Percentiles rank a stretch among this genome's conserved stretches.
Conservation (phyloP, 805 yeast genomes). For the Candida manassasensis region DNA sequence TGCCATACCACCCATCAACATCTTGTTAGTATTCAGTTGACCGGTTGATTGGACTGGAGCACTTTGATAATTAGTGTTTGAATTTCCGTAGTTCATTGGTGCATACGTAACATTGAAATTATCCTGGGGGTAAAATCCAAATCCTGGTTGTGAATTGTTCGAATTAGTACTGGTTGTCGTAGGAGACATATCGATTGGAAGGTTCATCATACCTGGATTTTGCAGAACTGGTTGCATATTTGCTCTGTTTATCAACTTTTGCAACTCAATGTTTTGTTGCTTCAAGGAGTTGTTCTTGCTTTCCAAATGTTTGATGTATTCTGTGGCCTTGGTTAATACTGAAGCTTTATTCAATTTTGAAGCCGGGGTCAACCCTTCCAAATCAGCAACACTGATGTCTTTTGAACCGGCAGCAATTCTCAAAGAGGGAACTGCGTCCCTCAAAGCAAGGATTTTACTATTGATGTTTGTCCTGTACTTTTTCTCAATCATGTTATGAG, state of each 20-base stretch:
- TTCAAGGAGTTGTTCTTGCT: slow-evolving; percentile 48
- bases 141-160: slow-evolving; percentile 13
- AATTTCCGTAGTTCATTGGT: not conserved
- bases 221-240: slow-evolving; percentile 17
- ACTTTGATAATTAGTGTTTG: not conserved
- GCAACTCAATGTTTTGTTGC: slow-evolving; percentile 42
- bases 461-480: slow-evolving; percentile 76
- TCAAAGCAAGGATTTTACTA: slow-evolving; percentile 59
- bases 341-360: slow-evolving; percentile 74
- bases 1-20: slow-evolving; percentile 61
- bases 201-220: slow-evolving; percentile 10
- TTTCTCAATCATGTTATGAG: slow-evolving; percentile 79
- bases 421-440: slow-evolving; percentile 76
- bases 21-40: slow-evolving; percentile 31
- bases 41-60: not conserved
- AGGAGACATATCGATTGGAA: slow-evolving; percentile 10
- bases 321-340: slow-evolving; percentile 69
- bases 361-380: slow-evolving; percentile 77
- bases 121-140: slow-evolving; percentile 18
- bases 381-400: slow-evolving; percentile 38
- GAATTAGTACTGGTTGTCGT: slow-evolving; percentile 10
- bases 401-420: slow-evolving; percentile 54
- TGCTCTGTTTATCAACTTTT: slow-evolving; percentile 32
- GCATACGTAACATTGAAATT: slow-evolving; percentile 8
- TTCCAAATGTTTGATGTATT: slow-evolving; percentile 72